These are phyloP conservation scores for Cucurbita moschata DNA, from an alignment of 306 rosid species.

Conservation along the genomic window DNA sequence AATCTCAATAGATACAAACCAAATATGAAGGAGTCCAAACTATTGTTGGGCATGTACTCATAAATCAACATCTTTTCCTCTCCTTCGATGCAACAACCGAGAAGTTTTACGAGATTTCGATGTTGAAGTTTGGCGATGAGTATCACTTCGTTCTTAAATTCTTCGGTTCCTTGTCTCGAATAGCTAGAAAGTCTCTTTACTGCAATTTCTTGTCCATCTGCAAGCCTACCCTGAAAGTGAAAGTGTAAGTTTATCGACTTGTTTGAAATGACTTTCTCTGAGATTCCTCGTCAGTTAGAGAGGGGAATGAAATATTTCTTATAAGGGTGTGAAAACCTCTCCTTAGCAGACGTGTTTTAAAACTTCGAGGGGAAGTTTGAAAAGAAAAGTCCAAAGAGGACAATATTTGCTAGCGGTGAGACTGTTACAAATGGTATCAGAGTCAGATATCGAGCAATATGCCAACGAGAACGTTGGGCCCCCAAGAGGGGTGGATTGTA, in stretches of 20 bases:
- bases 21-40: slow-evolving; percentile 53
- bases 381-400: no score
- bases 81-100: slow-evolving; percentile 41
- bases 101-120: slow-evolving; percentile 47
- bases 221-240: slow-evolving; percentile 39
- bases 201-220: slow-evolving; percentile 36
- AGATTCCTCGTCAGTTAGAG: no score
- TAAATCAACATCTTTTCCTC: slow-evolving; percentile 40
- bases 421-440: no score
- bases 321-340: no score
- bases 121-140: slow-evolving; percentile 58
- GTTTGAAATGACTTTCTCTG: no score
- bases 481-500: no score
- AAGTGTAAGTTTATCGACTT: not conserved
- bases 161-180: slow-evolving; percentile 44
- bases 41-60: slow-evolving; percentile 48
- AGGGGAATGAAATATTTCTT: no score
- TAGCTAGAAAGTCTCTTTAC: slow-evolving; percentile 40
- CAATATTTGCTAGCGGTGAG: no score
- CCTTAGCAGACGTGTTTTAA: no score
- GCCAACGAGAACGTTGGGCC: no score
- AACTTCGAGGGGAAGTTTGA: no score
- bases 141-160: slow-evolving; percentile 46
- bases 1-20: slow-evolving; percentile 15
- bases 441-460: no score